Evolutionary conservation across 768 basidiomycete species (phyloP), one percentile per base, ranked within the genome.

Genomic region (Russula griseocarnosa): DNA sequence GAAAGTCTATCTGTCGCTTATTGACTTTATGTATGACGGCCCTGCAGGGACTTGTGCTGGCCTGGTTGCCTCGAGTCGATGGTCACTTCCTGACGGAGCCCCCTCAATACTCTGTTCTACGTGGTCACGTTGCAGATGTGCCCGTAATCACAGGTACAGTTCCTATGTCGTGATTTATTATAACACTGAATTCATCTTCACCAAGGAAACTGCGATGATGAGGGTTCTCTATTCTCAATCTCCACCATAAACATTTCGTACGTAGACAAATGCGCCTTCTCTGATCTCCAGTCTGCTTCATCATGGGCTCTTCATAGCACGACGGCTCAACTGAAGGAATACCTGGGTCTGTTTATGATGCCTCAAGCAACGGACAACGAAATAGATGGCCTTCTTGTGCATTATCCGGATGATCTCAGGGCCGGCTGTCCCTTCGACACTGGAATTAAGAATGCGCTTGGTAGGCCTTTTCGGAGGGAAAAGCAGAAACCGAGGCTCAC

Each of bases 201-300:
- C 66, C 18, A 3, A 78, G 82, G 82, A 20, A 78, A 83, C 64
- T 78, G 77, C 64, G 82, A 86, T 55, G 86, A 86, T 59, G 86
- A 87, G 69, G 86, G 84, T 7, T 83, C 84, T 0, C 51, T 75
- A 3, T 77, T 76, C 68, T 64, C 74, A 0, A 24, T 76, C 8
- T 55, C 68, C 3, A 68, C 51, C 0, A 30, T 56, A 6, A 75
- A 76, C 58, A 66, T 77, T 42, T 70, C 73, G 76, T 76, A 67
- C 1, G 72, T 58, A 22, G 34, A 59, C 56, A 24, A 55, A 3
- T 18, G 11, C 22, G 6, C 18, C 54, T 14, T 22, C 24, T 28
- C 32, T 11, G 34, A 9, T 44, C 22, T 28, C 16, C 11, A 1
- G n/a, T 38, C 38, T 8, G 13, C 20, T 30, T 59, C 46, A 47